phyloP scores from a whole-genome alignment of 495 filamentous ascomycete genomes.

The Neurospora sp. region DNA sequence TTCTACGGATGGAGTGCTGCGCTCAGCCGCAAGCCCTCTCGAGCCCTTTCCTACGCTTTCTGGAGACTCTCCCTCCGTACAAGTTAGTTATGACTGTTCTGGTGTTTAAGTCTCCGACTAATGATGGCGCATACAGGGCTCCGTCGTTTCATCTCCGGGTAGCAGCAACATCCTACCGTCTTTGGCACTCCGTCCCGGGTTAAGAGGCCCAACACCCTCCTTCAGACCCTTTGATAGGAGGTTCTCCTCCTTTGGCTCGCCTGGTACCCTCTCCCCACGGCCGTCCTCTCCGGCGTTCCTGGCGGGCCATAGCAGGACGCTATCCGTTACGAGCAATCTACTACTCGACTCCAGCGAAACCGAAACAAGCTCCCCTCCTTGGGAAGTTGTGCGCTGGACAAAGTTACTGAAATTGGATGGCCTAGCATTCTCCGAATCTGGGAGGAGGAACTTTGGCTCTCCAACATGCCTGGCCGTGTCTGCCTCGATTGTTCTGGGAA shows the following conservation, averaged over 20 bases:
- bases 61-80: slow-evolving; percentile 83
- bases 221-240: slow-evolving; percentile 89
- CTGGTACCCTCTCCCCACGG: slow-evolving; percentile 47
- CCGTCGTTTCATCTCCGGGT: slow-evolving; percentile 63
- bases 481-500: slow-evolving; percentile 82
- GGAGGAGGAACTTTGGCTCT: slow-evolving; percentile 83
- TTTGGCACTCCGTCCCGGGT: slow-evolving; percentile 34
- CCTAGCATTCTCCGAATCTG: slow-evolving; percentile 88
- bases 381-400: slow-evolving; percentile 96
- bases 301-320: slow-evolving; percentile 62
- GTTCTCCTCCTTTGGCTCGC: slow-evolving; percentile 74
- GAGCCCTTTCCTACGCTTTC: slow-evolving; percentile 57
- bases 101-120: slow-evolving; percentile 9
- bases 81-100: slow-evolving; percentile 42
- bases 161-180: slow-evolving; percentile 54
- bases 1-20: slow-evolving; percentile 28
- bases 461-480: slow-evolving; percentile 88
- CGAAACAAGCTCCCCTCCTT: slow-evolving; percentile 65
- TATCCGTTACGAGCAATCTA: slow-evolving; percentile 54
- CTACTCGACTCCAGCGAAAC: slow-evolving; percentile 46
- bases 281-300: slow-evolving; percentile 73
- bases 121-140: slow-evolving; percentile 53
- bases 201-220: slow-evolving; percentile 59
- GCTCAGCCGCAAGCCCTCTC: slow-evolving; percentile 34
- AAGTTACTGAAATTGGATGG: slow-evolving; percentile 81